phyloP scores from a whole-genome alignment of 176 grass and related monocot species.

The Miscanthus lutarioriparius region DNA sequence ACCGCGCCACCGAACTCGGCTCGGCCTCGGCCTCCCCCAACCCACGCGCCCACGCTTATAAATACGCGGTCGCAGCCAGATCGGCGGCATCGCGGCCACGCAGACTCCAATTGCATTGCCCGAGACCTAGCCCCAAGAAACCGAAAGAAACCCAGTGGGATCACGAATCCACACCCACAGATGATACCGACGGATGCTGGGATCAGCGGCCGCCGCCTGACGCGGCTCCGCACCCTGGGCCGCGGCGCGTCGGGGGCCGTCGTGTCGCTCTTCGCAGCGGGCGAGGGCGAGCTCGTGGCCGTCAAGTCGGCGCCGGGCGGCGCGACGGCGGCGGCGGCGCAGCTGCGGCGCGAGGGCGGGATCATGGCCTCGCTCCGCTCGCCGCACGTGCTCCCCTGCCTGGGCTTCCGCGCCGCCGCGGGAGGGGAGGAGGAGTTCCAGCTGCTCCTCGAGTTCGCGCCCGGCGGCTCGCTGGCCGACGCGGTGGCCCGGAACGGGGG shows the following conservation, averaged over 20 bases:
- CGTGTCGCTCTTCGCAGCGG: slow-evolving; percentile 50
- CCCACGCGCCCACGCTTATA: slow-evolving; percentile 22
- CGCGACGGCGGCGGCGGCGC: slow-evolving; percentile 20
- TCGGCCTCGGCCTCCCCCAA: neutral
- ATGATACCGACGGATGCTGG: neutral
- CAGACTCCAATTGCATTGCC: neutral
- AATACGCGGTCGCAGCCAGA: neutral
- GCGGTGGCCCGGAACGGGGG: slow-evolving; percentile 45
- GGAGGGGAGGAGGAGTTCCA: slow-evolving; percentile 26
- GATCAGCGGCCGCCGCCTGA: slow-evolving; percentile 24
- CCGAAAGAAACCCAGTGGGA: slow-evolving; percentile 2
- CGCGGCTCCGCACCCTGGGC: slow-evolving; percentile 54
- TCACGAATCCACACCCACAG: neutral
- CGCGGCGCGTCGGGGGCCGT: slow-evolving; percentile 56
- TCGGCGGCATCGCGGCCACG: neutral
- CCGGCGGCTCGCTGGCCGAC: slow-evolving; percentile 76
- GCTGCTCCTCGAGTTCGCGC: slow-evolving; percentile 76
- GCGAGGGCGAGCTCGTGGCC: slow-evolving; percentile 34
- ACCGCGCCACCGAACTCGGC: slow-evolving; percentile 19
- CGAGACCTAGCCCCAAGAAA: slow-evolving; percentile 13
- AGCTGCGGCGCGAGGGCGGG: slow-evolving; percentile 55
- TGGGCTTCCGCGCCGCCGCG: slow-evolving; percentile 32
- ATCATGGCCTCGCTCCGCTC: slow-evolving; percentile 63
- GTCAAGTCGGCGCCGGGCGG: slow-evolving; percentile 59
- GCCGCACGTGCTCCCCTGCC: slow-evolving; percentile 68